These are phyloP conservation scores for Candida glucosophila DNA, from an alignment of 1,139 yeast genomes.

Conservation along the genomic window DNA sequence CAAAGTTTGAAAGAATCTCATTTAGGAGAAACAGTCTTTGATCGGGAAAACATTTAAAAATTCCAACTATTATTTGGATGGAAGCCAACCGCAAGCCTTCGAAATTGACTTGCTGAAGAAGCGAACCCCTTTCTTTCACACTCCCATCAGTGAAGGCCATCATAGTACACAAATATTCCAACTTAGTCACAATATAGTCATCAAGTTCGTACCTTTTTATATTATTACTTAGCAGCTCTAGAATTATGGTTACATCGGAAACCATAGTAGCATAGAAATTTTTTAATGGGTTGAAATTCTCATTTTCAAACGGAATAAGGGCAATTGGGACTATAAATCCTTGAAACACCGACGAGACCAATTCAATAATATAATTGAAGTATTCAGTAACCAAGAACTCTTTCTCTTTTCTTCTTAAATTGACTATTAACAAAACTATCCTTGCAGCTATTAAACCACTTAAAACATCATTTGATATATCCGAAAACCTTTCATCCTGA, in stretches of 20 bases:
- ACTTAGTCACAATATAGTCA: constrained; percentile 39
- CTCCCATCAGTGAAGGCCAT: constrained; percentile 24
- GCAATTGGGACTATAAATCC: constrained; percentile 18
- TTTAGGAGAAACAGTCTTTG: constrained; percentile 54
- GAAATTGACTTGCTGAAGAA: constrained; percentile 7
- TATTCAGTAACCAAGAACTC: constrained; percentile 37
- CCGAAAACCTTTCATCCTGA: no score
- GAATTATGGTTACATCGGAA: no score
- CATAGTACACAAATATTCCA: constrained; percentile 40
- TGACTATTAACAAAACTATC: constrained; percentile 33
- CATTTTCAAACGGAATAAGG: no score
- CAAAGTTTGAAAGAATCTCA: constrained; percentile 48
- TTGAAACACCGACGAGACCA: constrained; percentile 27
- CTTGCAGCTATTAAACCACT: constrained; percentile 28
- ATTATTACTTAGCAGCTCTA: background rate
- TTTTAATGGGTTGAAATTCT: no score
- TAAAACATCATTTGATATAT: constrained; percentile 5
- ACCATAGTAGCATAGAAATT: no score
- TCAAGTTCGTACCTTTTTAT: constrained; percentile 23
- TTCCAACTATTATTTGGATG: constrained; percentile 29
- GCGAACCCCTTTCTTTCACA: constrained; percentile 11
- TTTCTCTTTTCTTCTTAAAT: constrained; percentile 31
- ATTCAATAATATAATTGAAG: constrained; percentile 30
- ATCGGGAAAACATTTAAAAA: constrained; percentile 36
- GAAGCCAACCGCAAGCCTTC: constrained; percentile 25